Percentiles rank a stretch among this genome's conserved stretches.
Evolutionary conservation across 2,329 filamentous ascomycete species (phyloP).

Genomic region (Alternaria arbusti): DNA sequence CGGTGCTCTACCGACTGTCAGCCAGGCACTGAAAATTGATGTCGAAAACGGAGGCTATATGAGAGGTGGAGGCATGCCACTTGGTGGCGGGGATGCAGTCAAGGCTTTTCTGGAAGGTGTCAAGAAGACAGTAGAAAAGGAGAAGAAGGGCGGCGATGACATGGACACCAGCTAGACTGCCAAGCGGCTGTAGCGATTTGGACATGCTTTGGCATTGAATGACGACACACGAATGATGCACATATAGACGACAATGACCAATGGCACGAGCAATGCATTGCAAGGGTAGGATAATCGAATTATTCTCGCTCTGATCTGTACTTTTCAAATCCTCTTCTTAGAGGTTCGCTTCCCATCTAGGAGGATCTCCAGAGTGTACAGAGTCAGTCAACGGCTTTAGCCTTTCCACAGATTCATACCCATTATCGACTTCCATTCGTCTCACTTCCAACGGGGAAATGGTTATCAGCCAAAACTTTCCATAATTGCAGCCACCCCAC

Average conservation of each 20-base stretch:
- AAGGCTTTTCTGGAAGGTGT: slow-evolving; percentile 91
- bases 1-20: slow-evolving; percentile 87
- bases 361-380: background rate
- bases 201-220: background rate
- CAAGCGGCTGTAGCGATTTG: background rate
- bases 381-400: background rate
- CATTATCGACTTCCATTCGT: background rate
- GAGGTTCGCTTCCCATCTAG: background rate
- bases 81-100: slow-evolving; percentile 87
- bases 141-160: slow-evolving; percentile 37
- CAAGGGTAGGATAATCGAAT: background rate
- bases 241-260: slow-evolving; percentile 7
- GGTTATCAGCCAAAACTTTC: slow-evolving; percentile 13
- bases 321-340: background rate
- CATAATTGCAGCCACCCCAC: slow-evolving; percentile 26
- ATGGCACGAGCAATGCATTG: background rate
- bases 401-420: background rate
- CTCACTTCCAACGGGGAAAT: background rate
- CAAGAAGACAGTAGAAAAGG: slow-evolving; percentile 73
- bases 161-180: slow-evolving; percentile 41
- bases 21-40: slow-evolving; percentile 80
- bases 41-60: slow-evolving; percentile 86
- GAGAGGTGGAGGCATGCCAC: slow-evolving; percentile 76
- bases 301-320: background rate
- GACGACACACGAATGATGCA: slow-evolving; percentile 13